phyloP scores from a whole-genome alignment of 106 monocot species.

The Alisma plantagoaquatica region DNA sequence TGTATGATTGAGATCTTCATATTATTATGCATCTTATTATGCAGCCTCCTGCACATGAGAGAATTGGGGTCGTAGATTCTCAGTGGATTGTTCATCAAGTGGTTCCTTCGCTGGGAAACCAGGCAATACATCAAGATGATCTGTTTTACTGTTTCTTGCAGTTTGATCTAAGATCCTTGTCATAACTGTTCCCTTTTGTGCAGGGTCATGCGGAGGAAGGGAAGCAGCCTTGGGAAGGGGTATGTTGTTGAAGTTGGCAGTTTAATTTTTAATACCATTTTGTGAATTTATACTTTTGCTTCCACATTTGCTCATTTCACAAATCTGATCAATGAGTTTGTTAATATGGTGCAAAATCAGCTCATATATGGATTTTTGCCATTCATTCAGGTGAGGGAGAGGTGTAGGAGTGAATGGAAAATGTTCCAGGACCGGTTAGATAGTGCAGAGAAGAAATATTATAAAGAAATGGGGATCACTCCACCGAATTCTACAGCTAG shows the following conservation, averaged over 20 bases:
- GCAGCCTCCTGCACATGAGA: conserved; percentile 28
- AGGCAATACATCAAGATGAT: too few relatives aligned
- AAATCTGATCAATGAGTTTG: too few relatives aligned
- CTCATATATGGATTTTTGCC: too few relatives aligned
- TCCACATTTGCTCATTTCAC: too few relatives aligned
- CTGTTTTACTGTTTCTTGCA: too few relatives aligned
- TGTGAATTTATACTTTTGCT: too few relatives aligned
- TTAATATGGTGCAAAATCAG: too few relatives aligned
- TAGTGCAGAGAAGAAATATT: conserved; percentile 19
- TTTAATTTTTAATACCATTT: too few relatives aligned
- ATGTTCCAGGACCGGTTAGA: conserved; percentile 14
- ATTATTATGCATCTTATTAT: too few relatives aligned
- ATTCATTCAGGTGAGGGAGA: conserved; percentile 22
- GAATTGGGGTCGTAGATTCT: conserved; percentile 26
- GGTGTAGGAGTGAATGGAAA: conserved; percentile 22
- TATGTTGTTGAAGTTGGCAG: too few relatives aligned
- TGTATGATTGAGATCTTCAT: too few relatives aligned
- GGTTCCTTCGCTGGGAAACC: conserved; percentile 24
- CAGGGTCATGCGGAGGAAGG: conserved; percentile 17
- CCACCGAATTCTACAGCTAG: conserved; percentile 13
- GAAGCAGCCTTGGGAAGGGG: conserved; percentile 28
- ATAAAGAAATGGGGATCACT: conserved; percentile 3
- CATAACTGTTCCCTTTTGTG: neutral
- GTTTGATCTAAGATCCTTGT: too few relatives aligned
- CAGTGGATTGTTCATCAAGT: conserved; percentile 33